Evolutionary conservation across 2,329 filamentous ascomycete genomes (phyloP), one percentile per base, ranked within the genome.

Genomic region (Cryphonectria nitschkei): DNA sequence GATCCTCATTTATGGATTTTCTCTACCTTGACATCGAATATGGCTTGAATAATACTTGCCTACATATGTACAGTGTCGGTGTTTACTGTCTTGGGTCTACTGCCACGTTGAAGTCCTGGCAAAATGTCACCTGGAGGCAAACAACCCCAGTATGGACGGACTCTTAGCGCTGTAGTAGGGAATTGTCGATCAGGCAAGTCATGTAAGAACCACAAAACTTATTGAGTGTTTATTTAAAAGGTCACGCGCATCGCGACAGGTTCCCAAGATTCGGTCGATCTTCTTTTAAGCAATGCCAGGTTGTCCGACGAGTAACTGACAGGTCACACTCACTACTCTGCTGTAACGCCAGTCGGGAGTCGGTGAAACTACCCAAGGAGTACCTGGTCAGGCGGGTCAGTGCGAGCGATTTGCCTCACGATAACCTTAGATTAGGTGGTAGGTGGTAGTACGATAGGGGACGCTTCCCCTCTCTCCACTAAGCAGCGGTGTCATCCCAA

Each of bases 361-460:
- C 58, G 58, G 58, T 61, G 58, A 39, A 8, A 61, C 34, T 37
- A 29, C 58, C 58, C 58, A n/a, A 37, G 22, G 22, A 9, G 58
- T 39, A 37, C 56, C 19, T 13, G 16, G 32, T 37, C 32, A 19
- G 29, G 34, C 58, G 32, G 58, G 58, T 26, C 58, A 22, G 58
- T 32, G 32, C 22, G 34, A n/a, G 58, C 58, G 58, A 61, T 39
- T 11, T n/a, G 52, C 19, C 32, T 43, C 37, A 67, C 52, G 52
- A 67, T 58, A 58, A 67, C n/a, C 65, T 67, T 67, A 67, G 54
- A 52, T 67, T 61, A 32, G 54, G 54, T 58, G 50, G 9, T n/a
- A 29, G 50, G 8, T 39, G 37, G 50, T 26, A 7, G 52, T 29
- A 9, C 9, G 6, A 16, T 16, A 29, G 52, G 52, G 52, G 52